Percentiles rank a stretch among this genome's conserved stretches.
Conservation (phyloP, 2,329 filamentous ascomycete genomes). For the Talaromyces pinophilus region DNA sequence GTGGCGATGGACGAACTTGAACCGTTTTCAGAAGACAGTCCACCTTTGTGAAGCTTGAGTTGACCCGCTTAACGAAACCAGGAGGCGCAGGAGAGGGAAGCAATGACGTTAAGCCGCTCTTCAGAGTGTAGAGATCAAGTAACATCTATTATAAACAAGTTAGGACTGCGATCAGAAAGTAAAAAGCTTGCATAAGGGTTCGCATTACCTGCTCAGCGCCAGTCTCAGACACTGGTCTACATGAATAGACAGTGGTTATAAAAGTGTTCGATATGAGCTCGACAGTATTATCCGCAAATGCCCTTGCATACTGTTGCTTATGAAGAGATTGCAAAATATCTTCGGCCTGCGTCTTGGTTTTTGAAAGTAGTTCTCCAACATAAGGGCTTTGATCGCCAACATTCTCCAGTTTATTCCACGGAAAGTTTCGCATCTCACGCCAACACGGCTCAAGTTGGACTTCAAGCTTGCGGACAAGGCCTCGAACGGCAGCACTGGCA, state of each 20-base stretch:
- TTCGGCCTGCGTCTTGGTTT: constrained; percentile 68
- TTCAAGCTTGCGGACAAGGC: constrained; percentile 82
- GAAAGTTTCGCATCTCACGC: constrained; percentile 96
- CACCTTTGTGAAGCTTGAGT: constrained; percentile 78
- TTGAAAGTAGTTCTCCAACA: constrained; percentile 75
- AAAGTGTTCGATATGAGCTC: constrained; percentile 80
- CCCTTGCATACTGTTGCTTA: constrained; percentile 90
- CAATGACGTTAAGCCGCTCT: constrained; percentile 53
- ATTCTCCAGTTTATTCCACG: constrained; percentile 90
- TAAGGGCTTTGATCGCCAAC: constrained; percentile 94
- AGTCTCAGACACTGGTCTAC: constrained; percentile 86
- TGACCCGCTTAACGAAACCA: constrained; percentile 82
- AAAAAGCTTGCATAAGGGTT: neutral
- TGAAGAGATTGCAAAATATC: constrained; percentile 76
- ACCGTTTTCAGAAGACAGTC: constrained; percentile 94
- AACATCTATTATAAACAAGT: constrained; percentile 67
- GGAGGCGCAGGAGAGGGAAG: constrained; percentile 59
- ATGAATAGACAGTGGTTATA: constrained; percentile 80
- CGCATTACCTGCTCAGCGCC: constrained; percentile 79
- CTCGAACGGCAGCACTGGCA: constrained; percentile 80
- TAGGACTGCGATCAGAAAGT: constrained; percentile 20
- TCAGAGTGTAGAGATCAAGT: constrained; percentile 78
- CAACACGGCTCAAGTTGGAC: constrained; percentile 79
- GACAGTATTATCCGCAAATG: constrained; percentile 94
- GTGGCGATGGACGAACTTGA: constrained; percentile 86